These are phyloP conservation scores for Boletus fagicola DNA, from an alignment of 768 basidiomycete genomes.

Conservation along the genomic window DNA sequence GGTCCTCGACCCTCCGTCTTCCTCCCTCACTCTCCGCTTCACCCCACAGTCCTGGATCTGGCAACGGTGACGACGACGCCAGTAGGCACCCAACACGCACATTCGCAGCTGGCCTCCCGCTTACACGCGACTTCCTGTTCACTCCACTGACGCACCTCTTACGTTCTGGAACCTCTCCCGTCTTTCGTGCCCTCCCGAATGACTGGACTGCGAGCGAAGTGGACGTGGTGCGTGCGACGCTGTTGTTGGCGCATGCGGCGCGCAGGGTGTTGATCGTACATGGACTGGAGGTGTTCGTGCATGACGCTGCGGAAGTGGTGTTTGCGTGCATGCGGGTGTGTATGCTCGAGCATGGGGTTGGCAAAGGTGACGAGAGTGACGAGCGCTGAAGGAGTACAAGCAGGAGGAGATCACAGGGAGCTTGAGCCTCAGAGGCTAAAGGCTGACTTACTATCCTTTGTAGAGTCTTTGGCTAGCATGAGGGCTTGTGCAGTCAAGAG, in stretches of 20 bases:
- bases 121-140: conserved; percentile 64
- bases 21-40: conserved; percentile 10
- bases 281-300: conserved; percentile 38
- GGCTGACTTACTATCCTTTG: too few relatives aligned
- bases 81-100: not conserved
- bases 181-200: conserved; percentile 64
- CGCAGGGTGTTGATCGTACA: conserved; percentile 45
- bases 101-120: conserved; percentile 41
- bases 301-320: conserved; percentile 37
- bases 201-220: conserved; percentile 80
- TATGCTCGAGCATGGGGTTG: conserved; percentile 85
- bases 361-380: too few relatives aligned
- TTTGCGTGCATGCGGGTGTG: conserved; percentile 91
- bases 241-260: conserved; percentile 57
- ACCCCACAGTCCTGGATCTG: not conserved
- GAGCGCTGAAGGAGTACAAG: too few relatives aligned
- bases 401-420: too few relatives aligned
- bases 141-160: conserved; percentile 75
- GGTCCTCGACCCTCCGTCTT: conserved; percentile 53
- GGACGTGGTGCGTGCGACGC: conserved; percentile 67
- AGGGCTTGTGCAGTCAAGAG: too few relatives aligned
- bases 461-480: too few relatives aligned
- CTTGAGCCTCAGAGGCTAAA: too few relatives aligned
- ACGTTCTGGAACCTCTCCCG: conserved; percentile 68
- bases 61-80: not conserved